Evolutionary conservation across 2,329 filamentous ascomycete genomes (phyloP).

Genomic region (Neoascochyta sp.): DNA sequence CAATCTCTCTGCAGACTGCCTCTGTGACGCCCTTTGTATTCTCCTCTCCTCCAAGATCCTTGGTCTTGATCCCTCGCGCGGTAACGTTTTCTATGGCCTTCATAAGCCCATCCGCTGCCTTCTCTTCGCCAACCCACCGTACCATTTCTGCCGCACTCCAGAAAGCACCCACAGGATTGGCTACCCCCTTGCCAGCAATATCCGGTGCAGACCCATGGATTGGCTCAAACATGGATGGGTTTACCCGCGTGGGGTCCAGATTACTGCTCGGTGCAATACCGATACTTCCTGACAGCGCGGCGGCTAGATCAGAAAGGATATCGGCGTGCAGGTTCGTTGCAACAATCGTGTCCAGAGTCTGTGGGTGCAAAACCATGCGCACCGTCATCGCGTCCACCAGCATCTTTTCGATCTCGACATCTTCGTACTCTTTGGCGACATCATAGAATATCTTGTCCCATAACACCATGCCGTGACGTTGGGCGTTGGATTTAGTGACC

Average conservation of each 20-base stretch:
- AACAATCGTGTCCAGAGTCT: constrained; percentile 47
- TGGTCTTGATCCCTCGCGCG: constrained; percentile 53
- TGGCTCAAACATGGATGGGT: constrained; percentile 62
- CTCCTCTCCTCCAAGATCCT: constrained; percentile 57
- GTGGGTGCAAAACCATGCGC: constrained; percentile 46
- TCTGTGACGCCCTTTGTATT: constrained; percentile 58
- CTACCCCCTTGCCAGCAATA: constrained; percentile 60
- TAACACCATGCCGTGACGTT: constrained; percentile 49
- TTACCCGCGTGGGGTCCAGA: constrained; percentile 57
- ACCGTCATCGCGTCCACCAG: constrained; percentile 51
- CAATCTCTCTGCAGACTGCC: constrained; percentile 53
- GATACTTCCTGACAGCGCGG: constrained; percentile 62
- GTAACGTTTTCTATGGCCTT: constrained; percentile 60
- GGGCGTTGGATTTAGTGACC: constrained; percentile 50
- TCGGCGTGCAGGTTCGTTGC: constrained; percentile 54
- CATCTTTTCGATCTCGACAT: constrained; percentile 49
- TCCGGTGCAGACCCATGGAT: constrained; percentile 63
- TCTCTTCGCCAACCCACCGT: constrained; percentile 58
- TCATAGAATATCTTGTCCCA: constrained; percentile 49
- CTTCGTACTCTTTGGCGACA: constrained; percentile 45
- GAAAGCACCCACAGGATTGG: constrained; percentile 63
- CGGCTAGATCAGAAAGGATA: constrained; percentile 65
- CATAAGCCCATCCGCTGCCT: constrained; percentile 56
- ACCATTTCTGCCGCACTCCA: constrained; percentile 70
- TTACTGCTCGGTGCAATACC: constrained; percentile 67